Conservation (phyloP, 495 filamentous ascomycete species). For the Aspergillus taichungensis region DNA sequence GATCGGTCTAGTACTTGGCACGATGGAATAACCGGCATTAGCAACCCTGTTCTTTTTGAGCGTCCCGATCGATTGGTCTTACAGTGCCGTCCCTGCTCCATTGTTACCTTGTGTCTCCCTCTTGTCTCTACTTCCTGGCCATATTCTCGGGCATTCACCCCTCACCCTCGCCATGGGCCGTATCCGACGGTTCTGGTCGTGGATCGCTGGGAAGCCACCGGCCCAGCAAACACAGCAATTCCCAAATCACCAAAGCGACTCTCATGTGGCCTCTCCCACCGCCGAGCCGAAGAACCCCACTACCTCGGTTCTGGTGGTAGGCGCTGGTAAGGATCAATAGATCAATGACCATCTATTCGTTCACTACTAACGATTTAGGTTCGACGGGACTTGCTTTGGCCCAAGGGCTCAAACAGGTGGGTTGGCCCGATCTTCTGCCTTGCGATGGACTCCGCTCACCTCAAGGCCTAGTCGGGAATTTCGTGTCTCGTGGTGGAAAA, state of each 20-base stretch:
- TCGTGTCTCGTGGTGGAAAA: conserved; percentile 42
- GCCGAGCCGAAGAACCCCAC: neutral
- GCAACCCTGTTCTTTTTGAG: no score
- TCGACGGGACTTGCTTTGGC: conserved; percentile 32
- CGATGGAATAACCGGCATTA: no score
- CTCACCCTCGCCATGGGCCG: neutral
- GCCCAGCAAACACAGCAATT: neutral
- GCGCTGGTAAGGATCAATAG: conserved; percentile 9
- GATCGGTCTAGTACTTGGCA: no score
- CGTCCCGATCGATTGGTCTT: no score
- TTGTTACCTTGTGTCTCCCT: neutral
- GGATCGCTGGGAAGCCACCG: neutral
- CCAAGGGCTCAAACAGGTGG: conserved; percentile 39
- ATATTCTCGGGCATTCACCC: neutral
- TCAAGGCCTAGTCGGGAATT: conserved; percentile 34
- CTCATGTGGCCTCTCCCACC: neutral
- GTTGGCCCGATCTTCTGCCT: neutral
- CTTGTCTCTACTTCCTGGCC: neutral
- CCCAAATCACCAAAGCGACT: neutral
- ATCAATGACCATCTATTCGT: no score
- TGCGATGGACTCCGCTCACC: conserved; percentile 4
- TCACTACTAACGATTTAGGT: conserved; percentile 12
- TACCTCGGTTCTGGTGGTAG: conserved; percentile 11
- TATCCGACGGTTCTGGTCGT: neutral
- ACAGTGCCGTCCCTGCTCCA: no score